Conservation (phyloP, 1,284 basidiomycete genomes). For the Naganishia sp. region DNA sequence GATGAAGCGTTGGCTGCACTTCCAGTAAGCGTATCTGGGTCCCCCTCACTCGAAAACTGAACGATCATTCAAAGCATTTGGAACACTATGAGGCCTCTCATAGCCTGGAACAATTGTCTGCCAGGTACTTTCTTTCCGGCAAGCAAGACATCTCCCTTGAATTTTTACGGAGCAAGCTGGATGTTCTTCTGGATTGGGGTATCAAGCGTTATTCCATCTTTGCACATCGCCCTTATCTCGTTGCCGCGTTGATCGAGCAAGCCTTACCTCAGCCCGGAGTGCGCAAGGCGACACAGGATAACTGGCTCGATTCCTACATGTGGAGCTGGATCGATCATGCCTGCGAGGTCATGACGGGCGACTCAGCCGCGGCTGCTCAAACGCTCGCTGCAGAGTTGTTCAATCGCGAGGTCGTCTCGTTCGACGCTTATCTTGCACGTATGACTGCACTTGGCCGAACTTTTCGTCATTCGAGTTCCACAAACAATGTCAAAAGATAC, state of each 20-base stretch:
- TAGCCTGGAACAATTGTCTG: conserved; percentile 1
- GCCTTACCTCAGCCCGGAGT: background rate
- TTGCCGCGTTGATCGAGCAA: background rate
- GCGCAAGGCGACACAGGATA: background rate
- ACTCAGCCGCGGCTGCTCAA: background rate
- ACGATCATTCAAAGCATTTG: background rate
- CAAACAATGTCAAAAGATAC: background rate
- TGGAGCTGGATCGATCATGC: conserved; percentile 12
- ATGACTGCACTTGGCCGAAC: conserved; percentile 7
- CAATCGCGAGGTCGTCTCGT: background rate
- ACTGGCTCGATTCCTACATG: conserved; percentile 13
- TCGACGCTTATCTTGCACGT: conserved; percentile 14
- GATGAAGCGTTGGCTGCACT: conserved; percentile 1
- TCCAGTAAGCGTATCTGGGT: background rate
- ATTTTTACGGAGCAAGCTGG: conserved; percentile 3
- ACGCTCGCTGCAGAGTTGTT: conserved; percentile 9
- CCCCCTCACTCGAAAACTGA: background rate
- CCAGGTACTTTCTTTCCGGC: background rate
- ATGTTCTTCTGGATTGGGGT: conserved; percentile 10
- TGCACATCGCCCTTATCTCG: conserved; percentile 20
- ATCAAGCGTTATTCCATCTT: conserved; percentile 1
- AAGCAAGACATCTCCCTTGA: background rate
- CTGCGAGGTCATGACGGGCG: background rate
- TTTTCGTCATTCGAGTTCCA: conserved; percentile 7
- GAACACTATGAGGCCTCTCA: conserved; percentile 1